These are phyloP conservation scores for Thelonectria rubi DNA, from an alignment of 2,329 filamentous ascomycete genomes.

Conservation along the genomic window DNA sequence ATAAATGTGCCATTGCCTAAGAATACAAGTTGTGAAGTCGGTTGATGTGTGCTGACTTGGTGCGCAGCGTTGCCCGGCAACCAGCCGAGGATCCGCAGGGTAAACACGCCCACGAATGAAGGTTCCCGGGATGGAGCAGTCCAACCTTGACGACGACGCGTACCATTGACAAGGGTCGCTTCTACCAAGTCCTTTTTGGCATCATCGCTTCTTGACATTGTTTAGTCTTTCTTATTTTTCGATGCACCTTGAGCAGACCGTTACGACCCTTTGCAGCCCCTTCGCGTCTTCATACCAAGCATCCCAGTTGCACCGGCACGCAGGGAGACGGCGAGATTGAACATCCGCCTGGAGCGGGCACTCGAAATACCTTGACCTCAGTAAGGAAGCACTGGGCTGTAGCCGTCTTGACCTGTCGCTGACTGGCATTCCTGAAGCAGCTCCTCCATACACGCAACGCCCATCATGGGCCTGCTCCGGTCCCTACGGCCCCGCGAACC, in stretches of 20 bases:
- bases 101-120: too few relatives aligned
- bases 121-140: too few relatives aligned
- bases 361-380: conserved; percentile 8
- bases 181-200: background rate
- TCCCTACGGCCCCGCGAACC: conserved; percentile 58
- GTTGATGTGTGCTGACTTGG: too few relatives aligned
- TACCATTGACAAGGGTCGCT: background rate
- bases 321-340: conserved; percentile 8
- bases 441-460: conserved; percentile 19
- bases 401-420: conserved; percentile 18
- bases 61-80: too few relatives aligned
- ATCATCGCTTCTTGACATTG: background rate
- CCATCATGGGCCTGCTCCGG: conserved; percentile 61
- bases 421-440: conserved; percentile 10
- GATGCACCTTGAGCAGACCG: too few relatives aligned
- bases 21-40: too few relatives aligned
- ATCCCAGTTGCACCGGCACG: conserved; percentile 3
- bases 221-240: too few relatives aligned
- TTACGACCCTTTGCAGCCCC: too few relatives aligned
- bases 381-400: conserved; percentile 14
- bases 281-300: too few relatives aligned
- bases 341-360: conserved; percentile 25
- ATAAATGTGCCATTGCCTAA: too few relatives aligned
- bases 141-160: background rate
- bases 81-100: too few relatives aligned